Evolutionary conservation across 495 filamentous ascomycete genomes (phyloP).

Genomic region (Xylaria castorea): DNA sequence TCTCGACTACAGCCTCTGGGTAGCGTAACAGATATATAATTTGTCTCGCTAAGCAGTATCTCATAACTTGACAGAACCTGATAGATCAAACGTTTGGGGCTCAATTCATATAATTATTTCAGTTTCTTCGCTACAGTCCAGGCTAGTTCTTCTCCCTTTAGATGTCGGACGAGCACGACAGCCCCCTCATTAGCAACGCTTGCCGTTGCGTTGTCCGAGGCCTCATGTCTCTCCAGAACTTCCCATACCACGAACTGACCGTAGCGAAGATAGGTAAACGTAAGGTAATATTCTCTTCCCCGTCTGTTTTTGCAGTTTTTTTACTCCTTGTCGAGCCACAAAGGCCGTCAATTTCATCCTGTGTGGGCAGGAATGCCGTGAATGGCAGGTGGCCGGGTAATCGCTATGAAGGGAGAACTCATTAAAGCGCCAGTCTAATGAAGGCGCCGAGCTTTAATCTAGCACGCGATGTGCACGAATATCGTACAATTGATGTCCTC

Average conservation of each 20-base stretch:
- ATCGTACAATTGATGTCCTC: conserved; percentile 22
- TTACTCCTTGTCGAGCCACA: not conserved
- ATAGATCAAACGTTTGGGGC: conserved; percentile 15
- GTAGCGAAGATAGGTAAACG: conserved; percentile 26
- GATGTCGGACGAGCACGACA: conserved; percentile 5
- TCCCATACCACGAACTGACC: conserved; percentile 14
- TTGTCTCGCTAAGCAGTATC: not conserved
- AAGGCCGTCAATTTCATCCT: not conserved
- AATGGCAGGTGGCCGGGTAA: not conserved
- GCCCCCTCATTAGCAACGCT: not conserved
- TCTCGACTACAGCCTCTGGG: not conserved
- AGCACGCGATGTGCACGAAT: conserved; percentile 16
- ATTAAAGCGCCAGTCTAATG: conserved; percentile 23
- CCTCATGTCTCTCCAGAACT: not conserved
- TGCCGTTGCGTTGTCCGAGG: not conserved
- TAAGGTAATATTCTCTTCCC: conserved; percentile 17
- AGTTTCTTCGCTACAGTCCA: conserved; percentile 14
- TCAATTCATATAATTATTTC: conserved; percentile 25
- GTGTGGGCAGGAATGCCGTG: not conserved
- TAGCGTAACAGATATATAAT: not conserved
- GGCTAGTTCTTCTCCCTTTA: not conserved
- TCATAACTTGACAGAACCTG: not conserved
- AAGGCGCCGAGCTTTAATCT: conserved; percentile 21
- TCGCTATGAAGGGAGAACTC: conserved; percentile 14
- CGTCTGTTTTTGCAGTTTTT: not conserved